Base-by-base conservation (phyloP, 2,329 filamentous ascomycete species). In the Colletotrichum viniferum region DNA sequence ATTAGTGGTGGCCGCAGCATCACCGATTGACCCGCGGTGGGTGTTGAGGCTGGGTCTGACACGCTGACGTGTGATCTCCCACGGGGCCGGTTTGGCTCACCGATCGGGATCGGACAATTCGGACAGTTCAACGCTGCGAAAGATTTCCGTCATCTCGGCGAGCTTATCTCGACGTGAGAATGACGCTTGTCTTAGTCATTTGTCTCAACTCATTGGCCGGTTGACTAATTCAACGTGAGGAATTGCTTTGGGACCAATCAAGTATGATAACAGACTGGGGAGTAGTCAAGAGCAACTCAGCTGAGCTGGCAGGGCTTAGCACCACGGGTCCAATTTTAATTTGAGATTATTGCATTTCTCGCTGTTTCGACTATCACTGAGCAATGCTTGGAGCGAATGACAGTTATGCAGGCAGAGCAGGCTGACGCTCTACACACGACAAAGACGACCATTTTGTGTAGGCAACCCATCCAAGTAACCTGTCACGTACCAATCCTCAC, bases 401-500 rank as follows among this genome's bases (percentile, higher is more conserved):
- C 10, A 21, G 10, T 6, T 13, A 13, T 21, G 43, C n/a, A 7
- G 43, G 2, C n/a, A 52, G 38, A 12, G 3, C 9, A 12, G 18
- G 38, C 43, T 0, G 38, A 3, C 26, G 4, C 6, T 13, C 18
- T 61, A 34, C 4, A 3, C 16, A 12, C 10, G 58, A 61, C 69
- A 77, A 9, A 78, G 36, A 18, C 24, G 34, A 13, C 73, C 73
- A 13, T 61, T 76, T 61, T 75, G 69, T 28, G 36, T 32, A 2
- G 67, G 76, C 6, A 78, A 32, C 9, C 8, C 28, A 1, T 55
- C 2, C 18, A 67, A 2, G 1, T 34, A 28, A 3, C 18, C 43
- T 8, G 28, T 48, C 26, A 55, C 24, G 26, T 61, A 74, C 71
- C 75, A 78, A 4, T 65, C 69, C 66, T 82, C 81, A 10, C 78